A percentile compares a stretch with the other conserved stretches of the same genome.
phyloP scores from a whole-genome alignment of 371 early-diverging fungal genomes.

The Choanephora cucurbitarum region DNA sequence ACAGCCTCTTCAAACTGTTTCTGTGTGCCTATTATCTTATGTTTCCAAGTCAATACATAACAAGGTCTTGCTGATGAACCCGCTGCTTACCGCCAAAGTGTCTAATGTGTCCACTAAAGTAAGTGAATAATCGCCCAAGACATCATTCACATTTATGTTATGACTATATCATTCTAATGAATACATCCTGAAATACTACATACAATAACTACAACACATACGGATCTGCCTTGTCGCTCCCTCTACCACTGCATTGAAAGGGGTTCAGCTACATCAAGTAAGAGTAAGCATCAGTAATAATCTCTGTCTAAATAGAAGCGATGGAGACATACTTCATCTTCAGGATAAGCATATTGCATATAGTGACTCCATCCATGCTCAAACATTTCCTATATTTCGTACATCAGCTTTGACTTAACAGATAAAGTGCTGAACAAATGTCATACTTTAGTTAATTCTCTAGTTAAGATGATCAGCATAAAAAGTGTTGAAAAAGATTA shows the following conservation, averaged over 20 bases:
- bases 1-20: conserved; percentile 76
- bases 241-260: conserved; percentile 77
- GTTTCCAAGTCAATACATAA: neutral
- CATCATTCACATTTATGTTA: conserved; percentile 81
- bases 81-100: conserved; percentile 78
- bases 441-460: conserved; percentile 37
- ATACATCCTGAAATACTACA: too few species aligned
- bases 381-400: conserved; percentile 75
- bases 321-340: conserved; percentile 75
- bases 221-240: conserved; percentile 72
- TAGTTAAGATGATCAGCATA: conserved; percentile 7
- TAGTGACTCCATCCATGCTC: conserved; percentile 86
- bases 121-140: conserved; percentile 88
- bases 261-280: conserved; percentile 69
- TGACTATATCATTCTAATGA: conserved; percentile 31
- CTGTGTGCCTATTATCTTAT: conserved; percentile 75
- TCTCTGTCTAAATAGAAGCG: neutral
- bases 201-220: conserved; percentile 39
- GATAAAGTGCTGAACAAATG: neutral
- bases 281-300: neutral
- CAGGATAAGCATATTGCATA: conserved; percentile 83
- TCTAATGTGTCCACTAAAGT: conserved; percentile 92
- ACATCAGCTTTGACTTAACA: neutral
- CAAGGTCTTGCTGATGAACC: too few species aligned
- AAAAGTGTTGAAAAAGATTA: neutral